Evolutionary conservation across 768 basidiomycete species (phyloP), one percentile per base, ranked within the genome.

Genomic region (Agaricus sinodeliciosus): DNA sequence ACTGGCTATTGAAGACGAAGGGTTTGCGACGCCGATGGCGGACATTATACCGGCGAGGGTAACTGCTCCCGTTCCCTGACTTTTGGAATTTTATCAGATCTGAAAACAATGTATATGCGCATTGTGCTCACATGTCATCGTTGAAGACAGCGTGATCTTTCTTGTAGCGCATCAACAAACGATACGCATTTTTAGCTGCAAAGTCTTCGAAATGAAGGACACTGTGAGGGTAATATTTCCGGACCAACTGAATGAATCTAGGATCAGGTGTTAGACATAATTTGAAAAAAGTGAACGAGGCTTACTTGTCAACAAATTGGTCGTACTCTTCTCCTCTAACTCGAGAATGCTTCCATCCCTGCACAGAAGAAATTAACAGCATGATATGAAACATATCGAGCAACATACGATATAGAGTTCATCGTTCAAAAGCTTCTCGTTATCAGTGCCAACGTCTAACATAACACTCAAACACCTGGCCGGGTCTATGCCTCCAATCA

Each of bases 141-240:
- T 94, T 94, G 73, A 93, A 87, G 4, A 81, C 77, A 0, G 84
- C 70, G 57, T 87, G 85, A n/a, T 75, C 66, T 40, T 78, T 73
- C 8, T 75, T 72, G 65, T 87, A 90, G 36, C 71, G 68, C 39
- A 81, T 73, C 35, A 93, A 72, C 1, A 92, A 65, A 15, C 79
- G 68, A 54, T 86, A 79, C 0, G 90, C 90, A 57, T 92, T 91
- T 26, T 76, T 75, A 2, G 87, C 81, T 3, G 89, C 89, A 56
- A 91, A 91, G 60, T 93, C 90, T 62, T 94, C 90, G 51, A 93
- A 91, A 63, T 94, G 90, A 3, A 89, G 69, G 3, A 92, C 72
- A 61, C 76, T 72, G 22, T 75, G 70, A 0, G 86, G 85, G 57
- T 79, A 76, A 62, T 90, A 66, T 63, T 90, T 90, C 43, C 82